Percentiles rank a stretch among this genome's conserved stretches.
Evolutionary conservation across 768 basidiomycete genomes (phyloP).

Genomic region (Agrocybe pediades): DNA sequence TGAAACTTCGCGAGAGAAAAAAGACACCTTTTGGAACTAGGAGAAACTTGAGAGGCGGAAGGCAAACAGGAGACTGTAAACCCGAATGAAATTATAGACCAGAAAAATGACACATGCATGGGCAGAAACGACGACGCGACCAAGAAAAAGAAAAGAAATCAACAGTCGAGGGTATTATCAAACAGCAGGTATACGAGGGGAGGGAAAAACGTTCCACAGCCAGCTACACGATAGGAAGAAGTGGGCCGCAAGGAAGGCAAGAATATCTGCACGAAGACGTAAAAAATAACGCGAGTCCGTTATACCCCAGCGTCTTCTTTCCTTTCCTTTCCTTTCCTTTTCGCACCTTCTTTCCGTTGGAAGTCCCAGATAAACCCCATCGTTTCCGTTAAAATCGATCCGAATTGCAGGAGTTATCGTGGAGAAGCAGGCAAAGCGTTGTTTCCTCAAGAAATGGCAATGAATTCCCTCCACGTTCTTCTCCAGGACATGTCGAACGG

Average conservation of each 20-base stretch:
- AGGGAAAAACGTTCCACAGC: not conserved
- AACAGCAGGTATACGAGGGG: not conserved
- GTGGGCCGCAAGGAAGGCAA: too few species aligned
- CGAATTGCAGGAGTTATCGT: not conserved
- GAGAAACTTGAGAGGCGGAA: not conserved
- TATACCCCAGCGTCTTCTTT: not conserved
- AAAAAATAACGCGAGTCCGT: not conserved
- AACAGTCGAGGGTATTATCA: not conserved
- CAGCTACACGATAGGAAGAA: too few species aligned
- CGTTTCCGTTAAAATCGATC: too few species aligned
- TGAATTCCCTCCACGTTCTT: not conserved
- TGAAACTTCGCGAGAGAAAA: too few species aligned
- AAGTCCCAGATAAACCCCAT: too few species aligned
- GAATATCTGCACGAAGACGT: too few species aligned
- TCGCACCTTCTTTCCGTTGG: too few species aligned
- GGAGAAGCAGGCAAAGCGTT: not conserved
- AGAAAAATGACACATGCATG: too few species aligned
- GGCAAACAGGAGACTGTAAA: conserved; percentile 1
- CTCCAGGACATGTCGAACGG: not conserved
- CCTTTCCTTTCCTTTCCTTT: not conserved
- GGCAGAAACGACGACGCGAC: not conserved
- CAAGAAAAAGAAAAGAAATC: conserved; percentile 2
- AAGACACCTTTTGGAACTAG: too few species aligned
- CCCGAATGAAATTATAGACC: too few species aligned
- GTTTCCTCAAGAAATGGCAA: not conserved